These are phyloP conservation scores for Fusarium pseudoanthophilum DNA, from an alignment of 2,329 filamentous ascomycete species.

Conservation along the genomic window DNA sequence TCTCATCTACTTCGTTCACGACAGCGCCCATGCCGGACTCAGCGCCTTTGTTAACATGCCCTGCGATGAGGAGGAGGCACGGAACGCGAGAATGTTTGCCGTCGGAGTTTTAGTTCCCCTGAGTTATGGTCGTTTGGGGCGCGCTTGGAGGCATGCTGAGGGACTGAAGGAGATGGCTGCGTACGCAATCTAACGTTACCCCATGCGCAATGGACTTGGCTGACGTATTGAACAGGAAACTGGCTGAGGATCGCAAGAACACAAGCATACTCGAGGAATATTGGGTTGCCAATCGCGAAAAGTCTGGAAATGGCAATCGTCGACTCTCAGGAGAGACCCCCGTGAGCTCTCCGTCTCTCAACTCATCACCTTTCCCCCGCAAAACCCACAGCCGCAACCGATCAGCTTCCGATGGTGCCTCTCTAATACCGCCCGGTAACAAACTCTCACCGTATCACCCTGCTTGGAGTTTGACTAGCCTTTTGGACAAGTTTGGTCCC, in stretches of 20 bases:
- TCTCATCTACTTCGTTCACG: conserved; percentile 93
- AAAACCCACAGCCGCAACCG: conserved; percentile 65
- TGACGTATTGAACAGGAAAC: conserved; percentile 55
- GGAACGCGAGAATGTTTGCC: conserved; percentile 92
- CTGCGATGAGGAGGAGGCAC: conserved; percentile 78
- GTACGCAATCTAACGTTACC: conserved; percentile 55
- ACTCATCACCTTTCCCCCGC: conserved; percentile 46
- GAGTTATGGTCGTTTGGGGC: conserved; percentile 84
- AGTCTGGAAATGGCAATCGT: conserved; percentile 49
- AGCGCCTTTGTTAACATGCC: conserved; percentile 91
- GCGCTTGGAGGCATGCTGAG: conserved; percentile 88
- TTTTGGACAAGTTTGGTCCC: conserved; percentile 87
- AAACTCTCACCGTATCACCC: conserved; percentile 83
- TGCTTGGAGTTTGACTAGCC: conserved; percentile 80
- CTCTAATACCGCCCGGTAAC: conserved; percentile 69
- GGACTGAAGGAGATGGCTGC: conserved; percentile 78
- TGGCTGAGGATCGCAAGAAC: conserved; percentile 73
- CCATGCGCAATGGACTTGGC: conserved; percentile 14
- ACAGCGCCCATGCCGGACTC: conserved; percentile 80
- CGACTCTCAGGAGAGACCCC: conserved; percentile 58
- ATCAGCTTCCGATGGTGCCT: conserved; percentile 70
- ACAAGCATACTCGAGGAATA: conserved; percentile 77
- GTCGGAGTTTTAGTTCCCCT: conserved; percentile 89
- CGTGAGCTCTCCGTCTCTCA: conserved; percentile 61
- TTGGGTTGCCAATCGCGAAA: conserved; percentile 70